Conservation (phyloP, 768 basidiomycete species). For the Suillus cothurnatus region DNA sequence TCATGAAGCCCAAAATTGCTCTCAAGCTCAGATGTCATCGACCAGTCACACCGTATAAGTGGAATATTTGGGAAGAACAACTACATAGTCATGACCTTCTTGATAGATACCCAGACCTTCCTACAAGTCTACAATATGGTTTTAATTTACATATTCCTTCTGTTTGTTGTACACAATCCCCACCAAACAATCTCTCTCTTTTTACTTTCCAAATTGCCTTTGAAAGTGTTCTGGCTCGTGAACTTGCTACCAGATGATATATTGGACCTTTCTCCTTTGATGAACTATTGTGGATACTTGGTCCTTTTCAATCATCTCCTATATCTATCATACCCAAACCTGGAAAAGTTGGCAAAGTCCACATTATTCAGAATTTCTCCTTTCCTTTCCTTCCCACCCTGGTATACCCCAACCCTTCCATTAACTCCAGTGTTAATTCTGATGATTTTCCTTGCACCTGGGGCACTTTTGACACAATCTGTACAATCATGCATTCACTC, state of each 20-base stretch:
- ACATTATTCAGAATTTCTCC: slow-evolving; percentile 35
- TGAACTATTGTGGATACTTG: slow-evolving; percentile 7
- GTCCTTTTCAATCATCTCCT: slow-evolving; percentile 8
- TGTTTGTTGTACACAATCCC: slow-evolving; percentile 33
- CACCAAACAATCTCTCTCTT: slow-evolving; percentile 10
- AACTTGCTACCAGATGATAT: slow-evolving; percentile 31
- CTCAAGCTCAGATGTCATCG: slow-evolving; percentile 15
- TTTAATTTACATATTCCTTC: slow-evolving; percentile 37
- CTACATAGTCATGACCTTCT: slow-evolving; percentile 30
- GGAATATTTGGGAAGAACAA: slow-evolving; percentile 29
- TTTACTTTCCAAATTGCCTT: too few species aligned
- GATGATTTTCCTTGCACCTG: too few species aligned
- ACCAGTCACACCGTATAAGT: slow-evolving; percentile 34
- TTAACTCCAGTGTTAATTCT: too few species aligned
- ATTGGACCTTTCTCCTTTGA: slow-evolving; percentile 17
- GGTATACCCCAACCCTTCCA: too few species aligned
- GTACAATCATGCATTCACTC: too few species aligned
- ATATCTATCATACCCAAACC: slow-evolving; percentile 21
- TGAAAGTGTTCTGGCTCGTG: background rate
- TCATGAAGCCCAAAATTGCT: slow-evolving; percentile 9
- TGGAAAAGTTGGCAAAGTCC: slow-evolving; percentile 23
- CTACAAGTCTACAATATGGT: slow-evolving; percentile 31
- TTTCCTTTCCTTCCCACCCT: too few species aligned
- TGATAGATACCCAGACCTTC: too few species aligned
- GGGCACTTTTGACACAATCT: too few species aligned